Conservation (phyloP, 208 protist genomes). For the Trichomonas vaginalis region DNA sequence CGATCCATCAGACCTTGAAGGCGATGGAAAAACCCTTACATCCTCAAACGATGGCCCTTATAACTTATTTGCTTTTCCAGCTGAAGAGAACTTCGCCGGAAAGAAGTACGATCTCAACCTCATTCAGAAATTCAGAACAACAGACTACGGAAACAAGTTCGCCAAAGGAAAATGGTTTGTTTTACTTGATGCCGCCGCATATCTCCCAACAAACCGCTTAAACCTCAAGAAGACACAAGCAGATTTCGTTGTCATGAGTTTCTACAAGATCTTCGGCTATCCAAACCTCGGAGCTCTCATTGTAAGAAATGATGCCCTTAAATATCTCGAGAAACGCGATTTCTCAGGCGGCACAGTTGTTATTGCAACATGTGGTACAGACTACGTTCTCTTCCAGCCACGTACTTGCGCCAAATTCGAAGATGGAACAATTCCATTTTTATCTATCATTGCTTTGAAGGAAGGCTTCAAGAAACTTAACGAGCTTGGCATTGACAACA, state of each 20-base stretch:
- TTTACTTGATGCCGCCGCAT: slow-evolving; percentile 14
- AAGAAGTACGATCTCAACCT: neutral
- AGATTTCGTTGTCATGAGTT: slow-evolving; percentile 24
- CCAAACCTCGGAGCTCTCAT: slow-evolving; percentile 15
- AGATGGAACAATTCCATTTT: slow-evolving; percentile 23
- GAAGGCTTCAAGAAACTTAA: slow-evolving; percentile 14
- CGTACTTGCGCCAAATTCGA: slow-evolving; percentile 9
- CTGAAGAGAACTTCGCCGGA: slow-evolving; percentile 23
- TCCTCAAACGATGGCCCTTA: neutral
- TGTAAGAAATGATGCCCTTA: slow-evolving; percentile 15
- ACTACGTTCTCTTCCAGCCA: neutral
- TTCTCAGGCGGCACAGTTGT: slow-evolving; percentile 16
- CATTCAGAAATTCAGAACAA: neutral
- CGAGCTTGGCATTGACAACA: neutral
- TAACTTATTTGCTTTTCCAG: slow-evolving; percentile 17
- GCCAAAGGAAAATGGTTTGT: neutral
- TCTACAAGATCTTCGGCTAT: slow-evolving; percentile 25
- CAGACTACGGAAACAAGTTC: neutral
- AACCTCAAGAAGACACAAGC: neutral
- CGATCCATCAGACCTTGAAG: neutral
- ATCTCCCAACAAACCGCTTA: neutral
- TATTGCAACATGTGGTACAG: neutral
- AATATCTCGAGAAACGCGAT: neutral
- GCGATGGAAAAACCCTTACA: neutral
- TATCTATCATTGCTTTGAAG: neutral